Conservation (phyloP, 768 basidiomycete species). For the Rhodotorula kratochvilovae region DNA sequence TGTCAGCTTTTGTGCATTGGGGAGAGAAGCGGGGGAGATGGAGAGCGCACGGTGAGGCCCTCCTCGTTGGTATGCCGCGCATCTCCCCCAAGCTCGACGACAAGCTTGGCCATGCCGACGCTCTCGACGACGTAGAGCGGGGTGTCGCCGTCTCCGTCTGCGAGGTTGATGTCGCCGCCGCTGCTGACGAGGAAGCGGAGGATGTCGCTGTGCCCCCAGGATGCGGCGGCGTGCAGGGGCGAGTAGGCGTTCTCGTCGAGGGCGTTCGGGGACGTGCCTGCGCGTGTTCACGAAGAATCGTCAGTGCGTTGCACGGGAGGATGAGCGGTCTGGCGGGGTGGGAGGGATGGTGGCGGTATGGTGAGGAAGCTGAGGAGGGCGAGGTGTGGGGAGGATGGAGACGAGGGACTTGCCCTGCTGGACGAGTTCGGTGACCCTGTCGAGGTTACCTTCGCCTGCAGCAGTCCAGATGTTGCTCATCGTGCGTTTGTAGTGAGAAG, state of each 20-base stretch:
- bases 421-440: conserved; percentile 45
- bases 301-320: background rate
- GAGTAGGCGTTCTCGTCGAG: conserved; percentile 38
- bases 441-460: conserved; percentile 49
- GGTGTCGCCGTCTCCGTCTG: conserved; percentile 52
- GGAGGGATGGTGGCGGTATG: background rate
- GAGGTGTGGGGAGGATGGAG: background rate
- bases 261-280: conserved; percentile 26
- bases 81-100: conserved; percentile 50
- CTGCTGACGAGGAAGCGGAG: conserved; percentile 48
- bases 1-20: background rate
- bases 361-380: background rate
- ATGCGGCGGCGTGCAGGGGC: conserved; percentile 51
- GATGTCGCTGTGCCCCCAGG: conserved; percentile 50
- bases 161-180: conserved; percentile 51
- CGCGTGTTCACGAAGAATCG: background rate
- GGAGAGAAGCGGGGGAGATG: background rate
- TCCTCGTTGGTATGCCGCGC: conserved; percentile 45
- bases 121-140: conserved; percentile 51
- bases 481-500: background rate
- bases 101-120: conserved; percentile 46
- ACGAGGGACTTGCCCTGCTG: background rate
- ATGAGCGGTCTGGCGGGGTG: background rate
- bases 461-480: conserved; percentile 51
- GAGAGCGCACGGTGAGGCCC: conserved; percentile 47